Evolutionary conservation across 75 land plant species (phyloP), one percentile per base, ranked within the genome.

Genomic region (Ceratopteris richardii): DNA sequence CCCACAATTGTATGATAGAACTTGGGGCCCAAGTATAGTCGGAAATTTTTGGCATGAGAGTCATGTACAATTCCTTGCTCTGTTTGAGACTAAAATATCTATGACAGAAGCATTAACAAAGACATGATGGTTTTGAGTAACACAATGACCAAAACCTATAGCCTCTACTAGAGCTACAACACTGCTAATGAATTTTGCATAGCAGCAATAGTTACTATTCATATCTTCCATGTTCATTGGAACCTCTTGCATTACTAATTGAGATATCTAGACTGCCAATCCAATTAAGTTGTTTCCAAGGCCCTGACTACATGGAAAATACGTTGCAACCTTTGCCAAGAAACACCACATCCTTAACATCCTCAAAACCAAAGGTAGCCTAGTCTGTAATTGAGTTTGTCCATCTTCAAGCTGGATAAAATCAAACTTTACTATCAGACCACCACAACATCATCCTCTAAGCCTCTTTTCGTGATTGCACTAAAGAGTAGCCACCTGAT

Each of bases 1-100:
- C 51, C 83, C 67, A 31, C 83, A 57, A 24, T 86, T 26, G 55
- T 67, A 82, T 10, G 77, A 53, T 29, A 84, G 78, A 62, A 74
- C 59, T 22, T 83, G 81, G 41, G 98, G 88, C 19, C 63, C 73
- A 54, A 70, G 85, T 56, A 73, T 76, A 58, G 83, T 53, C 2
- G 90, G 88, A 17, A 79, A 47, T 44, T 68, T 78, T 9, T 64
- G 14, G 2, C 4, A 23, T 52, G 54, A 2, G 6, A 26, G 5
- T 2, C 29, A 2, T 3, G 22, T 26, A 14, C 29, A 2, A 19
- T 4, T 52, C 3, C 5, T 11, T 26, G 23, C 3, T 24, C 23
- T 26, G 23, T 2, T 23, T 12, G 29, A 11, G 28, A 52, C 29
- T 5, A 52, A 28, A 3, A 23, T 19, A 4, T 52, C 54, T 24